These are phyloP conservation scores for Cucumis sativus DNA, from an alignment of 306 rosid genomes.

Conservation along the genomic window DNA sequence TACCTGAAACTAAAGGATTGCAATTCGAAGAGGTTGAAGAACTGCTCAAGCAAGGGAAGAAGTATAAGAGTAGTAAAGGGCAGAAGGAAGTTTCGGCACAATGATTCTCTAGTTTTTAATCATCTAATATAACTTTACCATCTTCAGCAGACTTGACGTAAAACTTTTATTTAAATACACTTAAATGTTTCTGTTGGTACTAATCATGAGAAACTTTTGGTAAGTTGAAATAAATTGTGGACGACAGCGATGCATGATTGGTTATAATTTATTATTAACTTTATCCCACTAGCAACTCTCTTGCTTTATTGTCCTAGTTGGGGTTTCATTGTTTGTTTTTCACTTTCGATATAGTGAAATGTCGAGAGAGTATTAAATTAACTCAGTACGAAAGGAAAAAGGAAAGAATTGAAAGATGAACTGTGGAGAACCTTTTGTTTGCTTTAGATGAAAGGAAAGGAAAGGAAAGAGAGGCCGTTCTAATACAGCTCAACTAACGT, in stretches of 20 bases:
- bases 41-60: slow-evolving; percentile 38
- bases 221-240: background rate
- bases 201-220: background rate
- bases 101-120: background rate
- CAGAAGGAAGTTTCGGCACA: background rate
- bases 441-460: background rate
- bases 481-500: background rate
- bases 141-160: background rate
- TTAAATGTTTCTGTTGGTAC: background rate
- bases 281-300: background rate
- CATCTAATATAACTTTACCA: no score
- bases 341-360: background rate
- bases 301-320: background rate
- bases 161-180: background rate
- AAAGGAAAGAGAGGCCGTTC: background rate
- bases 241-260: background rate
- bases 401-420: background rate
- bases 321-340: background rate
- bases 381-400: background rate
- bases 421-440: background rate
- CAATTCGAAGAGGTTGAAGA: slow-evolving; percentile 56
- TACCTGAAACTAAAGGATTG: slow-evolving; percentile 63
- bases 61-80: background rate
- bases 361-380: background rate
- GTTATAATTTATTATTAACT: background rate